Evolutionary conservation across 805 yeast genomes (phyloP).

Genomic region (Saturnispora bothae): DNA sequence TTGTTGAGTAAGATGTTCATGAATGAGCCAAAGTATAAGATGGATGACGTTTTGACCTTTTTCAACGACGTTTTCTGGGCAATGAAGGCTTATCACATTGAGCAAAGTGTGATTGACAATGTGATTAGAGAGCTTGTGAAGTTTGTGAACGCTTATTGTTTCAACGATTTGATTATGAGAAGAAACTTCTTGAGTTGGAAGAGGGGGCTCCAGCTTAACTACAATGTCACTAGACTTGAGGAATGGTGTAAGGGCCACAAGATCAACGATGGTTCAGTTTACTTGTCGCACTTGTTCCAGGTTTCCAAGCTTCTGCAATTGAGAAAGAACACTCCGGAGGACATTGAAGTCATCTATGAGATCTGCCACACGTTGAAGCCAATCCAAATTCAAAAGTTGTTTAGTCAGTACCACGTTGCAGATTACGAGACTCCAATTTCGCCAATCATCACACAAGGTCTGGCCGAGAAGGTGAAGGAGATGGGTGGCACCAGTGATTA

Average conservation of each 20-base stretch:
- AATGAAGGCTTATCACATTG: slow-evolving; percentile 83
- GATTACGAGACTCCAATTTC: slow-evolving; percentile 92
- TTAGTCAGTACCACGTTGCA: slow-evolving; percentile 80
- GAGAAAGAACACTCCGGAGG: slow-evolving; percentile 80
- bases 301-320: slow-evolving; percentile 89
- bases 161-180: slow-evolving; percentile 92
- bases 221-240: slow-evolving; percentile 90
- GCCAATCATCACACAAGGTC: slow-evolving; percentile 65
- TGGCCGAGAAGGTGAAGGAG: slow-evolving; percentile 68
- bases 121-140: slow-evolving; percentile 75
- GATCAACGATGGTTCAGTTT: slow-evolving; percentile 74
- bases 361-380: slow-evolving; percentile 92
- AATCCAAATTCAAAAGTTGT: slow-evolving; percentile 86
- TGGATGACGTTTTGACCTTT: slow-evolving; percentile 89
- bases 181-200: slow-evolving; percentile 94
- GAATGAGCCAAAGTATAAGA: slow-evolving; percentile 61
- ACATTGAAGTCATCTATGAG: slow-evolving; percentile 85
- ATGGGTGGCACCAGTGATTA: slow-evolving; percentile 50
- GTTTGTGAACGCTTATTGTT: slow-evolving; percentile 85
- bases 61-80: slow-evolving; percentile 89
- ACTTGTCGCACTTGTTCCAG: slow-evolving; percentile 79
- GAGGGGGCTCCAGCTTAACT: slow-evolving; percentile 92
- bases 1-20: slow-evolving; percentile 77
- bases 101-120: slow-evolving; percentile 71
- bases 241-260: slow-evolving; percentile 98